phyloP scores from a whole-genome alignment of 345 rosid species.

The Lepidium aucheri region DNA sequence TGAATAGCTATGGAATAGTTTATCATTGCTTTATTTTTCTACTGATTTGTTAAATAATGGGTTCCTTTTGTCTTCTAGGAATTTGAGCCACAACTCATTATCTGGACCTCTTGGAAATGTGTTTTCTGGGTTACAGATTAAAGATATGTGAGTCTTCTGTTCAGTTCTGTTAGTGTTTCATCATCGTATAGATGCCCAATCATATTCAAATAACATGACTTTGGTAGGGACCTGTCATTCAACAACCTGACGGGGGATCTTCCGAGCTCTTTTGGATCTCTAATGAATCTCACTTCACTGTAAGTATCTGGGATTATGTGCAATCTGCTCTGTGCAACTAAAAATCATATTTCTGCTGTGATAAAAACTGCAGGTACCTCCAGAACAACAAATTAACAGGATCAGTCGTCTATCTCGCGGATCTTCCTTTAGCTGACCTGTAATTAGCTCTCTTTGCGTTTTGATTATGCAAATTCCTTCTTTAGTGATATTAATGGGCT shows the following conservation, averaged over 20 bases:
- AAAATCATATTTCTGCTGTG: not conserved
- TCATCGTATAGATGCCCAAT: not conserved
- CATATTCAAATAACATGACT: not conserved
- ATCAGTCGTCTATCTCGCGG: slow-evolving; percentile 69
- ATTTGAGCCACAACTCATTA: slow-evolving; percentile 71
- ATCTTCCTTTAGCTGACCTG: slow-evolving; percentile 73
- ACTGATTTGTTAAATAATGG: not conserved
- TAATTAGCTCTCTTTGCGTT: slow-evolving; percentile 30
- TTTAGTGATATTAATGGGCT: slow-evolving; percentile 16
- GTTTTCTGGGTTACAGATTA: slow-evolving; percentile 56
- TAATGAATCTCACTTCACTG: slow-evolving; percentile 62
- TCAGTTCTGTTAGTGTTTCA: not conserved
- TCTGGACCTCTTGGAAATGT: slow-evolving; percentile 84
- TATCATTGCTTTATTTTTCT: not conserved
- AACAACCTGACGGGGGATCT: slow-evolving; percentile 80
- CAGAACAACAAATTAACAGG: slow-evolving; percentile 84
- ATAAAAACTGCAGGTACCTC: slow-evolving; percentile 51
- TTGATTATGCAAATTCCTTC: slow-evolving; percentile 5
- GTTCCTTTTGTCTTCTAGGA: slow-evolving; percentile 40
- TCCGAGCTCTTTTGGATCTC: slow-evolving; percentile 70
- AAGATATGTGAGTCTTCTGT: slow-evolving; percentile 52
- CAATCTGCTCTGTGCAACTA: slow-evolving; percentile 6
- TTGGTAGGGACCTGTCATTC: slow-evolving; percentile 75
- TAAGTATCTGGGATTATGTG: slow-evolving; percentile 24
- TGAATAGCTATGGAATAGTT: not conserved